These are phyloP conservation scores for Diaporthe sp. DNA, from an alignment of 2,329 filamentous ascomycete species.

Conservation along the genomic window DNA sequence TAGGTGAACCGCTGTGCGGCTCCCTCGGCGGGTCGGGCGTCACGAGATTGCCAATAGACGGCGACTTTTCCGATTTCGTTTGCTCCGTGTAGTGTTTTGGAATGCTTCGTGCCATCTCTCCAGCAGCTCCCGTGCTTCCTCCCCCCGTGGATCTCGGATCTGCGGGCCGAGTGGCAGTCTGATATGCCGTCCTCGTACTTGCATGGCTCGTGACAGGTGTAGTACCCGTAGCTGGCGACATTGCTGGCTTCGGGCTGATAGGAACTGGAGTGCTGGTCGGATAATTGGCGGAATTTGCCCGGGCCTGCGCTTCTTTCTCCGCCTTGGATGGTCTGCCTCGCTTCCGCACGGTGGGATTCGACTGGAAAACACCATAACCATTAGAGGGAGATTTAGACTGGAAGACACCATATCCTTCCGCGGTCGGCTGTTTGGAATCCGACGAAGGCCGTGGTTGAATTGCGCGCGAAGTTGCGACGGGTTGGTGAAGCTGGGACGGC, in stretches of 20 bases:
- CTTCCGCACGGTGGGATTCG: constrained; percentile 45
- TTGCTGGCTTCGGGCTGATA: constrained; percentile 41
- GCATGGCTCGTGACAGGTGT: constrained; percentile 16
- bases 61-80: constrained; percentile 39
- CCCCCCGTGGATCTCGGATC: constrained; percentile 32
- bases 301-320: constrained; percentile 48
- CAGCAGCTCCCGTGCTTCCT: constrained; percentile 9
- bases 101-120: constrained; percentile 17
- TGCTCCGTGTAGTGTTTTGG: constrained; percentile 31
- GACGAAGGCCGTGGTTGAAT: constrained; percentile 51
- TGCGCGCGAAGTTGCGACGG: constrained; percentile 41
- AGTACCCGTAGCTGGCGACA: constrained; percentile 8
- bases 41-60: constrained; percentile 42
- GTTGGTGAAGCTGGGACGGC: constrained; percentile 37
- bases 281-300: constrained; percentile 42
- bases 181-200: constrained; percentile 15
- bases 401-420: constrained; percentile 35
- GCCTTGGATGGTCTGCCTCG: constrained; percentile 53
- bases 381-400: constrained; percentile 40
- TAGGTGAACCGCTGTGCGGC: constrained; percentile 8
- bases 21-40: constrained; percentile 36
- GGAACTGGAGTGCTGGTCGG: constrained; percentile 45
- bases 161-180: constrained; percentile 8
- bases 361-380: constrained; percentile 39
- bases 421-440: constrained; percentile 43